Evolutionary conservation across 371 early-diverging fungal species (phyloP).

Genomic region (Mortierella sp.): DNA sequence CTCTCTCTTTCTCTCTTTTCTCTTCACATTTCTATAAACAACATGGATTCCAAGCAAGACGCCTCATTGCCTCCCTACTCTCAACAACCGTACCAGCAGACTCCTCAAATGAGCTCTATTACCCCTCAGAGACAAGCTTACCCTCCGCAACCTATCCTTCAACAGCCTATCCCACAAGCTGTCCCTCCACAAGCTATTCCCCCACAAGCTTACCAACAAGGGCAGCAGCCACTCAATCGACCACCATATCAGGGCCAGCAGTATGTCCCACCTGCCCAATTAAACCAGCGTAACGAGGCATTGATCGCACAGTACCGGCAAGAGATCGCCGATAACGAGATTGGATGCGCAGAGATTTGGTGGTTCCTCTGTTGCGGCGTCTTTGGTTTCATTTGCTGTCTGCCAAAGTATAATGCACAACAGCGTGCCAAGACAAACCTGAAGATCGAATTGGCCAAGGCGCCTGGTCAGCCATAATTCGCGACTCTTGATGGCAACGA

Average conservation of each 20-base stretch:
- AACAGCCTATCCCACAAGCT: no score
- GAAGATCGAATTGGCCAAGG: constrained; percentile 25
- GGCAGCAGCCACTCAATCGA: not conserved
- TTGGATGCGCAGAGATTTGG: constrained; percentile 17
- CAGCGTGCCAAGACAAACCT: constrained; percentile 17
- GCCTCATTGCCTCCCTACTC: not conserved
- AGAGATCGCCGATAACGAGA: constrained; percentile 22
- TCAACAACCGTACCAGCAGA: not conserved
- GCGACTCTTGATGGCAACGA: no score
- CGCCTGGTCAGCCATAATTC: not conserved
- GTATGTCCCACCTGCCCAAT: constrained; percentile 8
- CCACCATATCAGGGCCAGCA: not conserved
- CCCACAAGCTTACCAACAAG: constrained; percentile 3
- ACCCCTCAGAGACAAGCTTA: not conserved
- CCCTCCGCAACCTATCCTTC: no score
- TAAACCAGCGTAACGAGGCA: constrained; percentile 16
- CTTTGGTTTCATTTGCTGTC: constrained; percentile 33
- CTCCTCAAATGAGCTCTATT: not conserved
- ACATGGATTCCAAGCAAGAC: not conserved
- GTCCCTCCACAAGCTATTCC: not conserved
- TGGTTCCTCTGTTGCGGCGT: constrained; percentile 37
- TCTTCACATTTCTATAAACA: not conserved
- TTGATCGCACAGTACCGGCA: constrained; percentile 22
- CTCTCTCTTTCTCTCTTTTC: not conserved
- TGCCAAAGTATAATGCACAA: constrained; percentile 30